A percentile compares a stretch with the other conserved stretches of the same genome.
phyloP scores from a whole-genome alignment of 306 rosid genomes.

The Prunus fruticosa region DNA sequence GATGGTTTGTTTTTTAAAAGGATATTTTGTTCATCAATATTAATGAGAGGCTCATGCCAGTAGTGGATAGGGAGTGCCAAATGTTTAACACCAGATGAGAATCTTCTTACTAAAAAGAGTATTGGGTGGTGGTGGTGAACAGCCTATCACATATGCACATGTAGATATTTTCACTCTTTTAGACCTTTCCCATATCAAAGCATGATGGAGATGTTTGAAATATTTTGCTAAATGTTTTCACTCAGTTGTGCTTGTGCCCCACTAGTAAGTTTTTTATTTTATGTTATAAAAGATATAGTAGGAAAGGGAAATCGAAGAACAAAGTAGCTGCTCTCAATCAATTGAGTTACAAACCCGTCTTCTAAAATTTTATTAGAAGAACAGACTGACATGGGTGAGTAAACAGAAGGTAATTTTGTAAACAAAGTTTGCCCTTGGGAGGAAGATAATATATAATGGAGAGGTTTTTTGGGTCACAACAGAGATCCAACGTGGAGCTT shows the following conservation, averaged over 20 bases:
- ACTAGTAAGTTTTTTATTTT: too few species aligned
- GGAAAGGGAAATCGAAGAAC: too few species aligned
- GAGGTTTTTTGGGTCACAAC: not conserved
- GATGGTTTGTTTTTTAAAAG: too few species aligned
- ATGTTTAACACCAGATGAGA: not conserved
- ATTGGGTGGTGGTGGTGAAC: not conserved
- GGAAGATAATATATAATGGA: conserved; percentile 12
- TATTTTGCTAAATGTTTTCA: not conserved
- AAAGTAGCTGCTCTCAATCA: too few species aligned
- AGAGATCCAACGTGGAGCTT: conserved; percentile 14
- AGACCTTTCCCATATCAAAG: not conserved
- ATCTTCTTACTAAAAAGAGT: not conserved
- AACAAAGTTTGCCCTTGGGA: not conserved
- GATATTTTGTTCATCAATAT: too few species aligned
- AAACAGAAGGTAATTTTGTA: too few species aligned
- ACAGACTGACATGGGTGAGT: too few species aligned
- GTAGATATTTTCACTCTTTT: not conserved
- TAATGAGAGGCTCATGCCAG: too few species aligned
- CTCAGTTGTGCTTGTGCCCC: not conserved
- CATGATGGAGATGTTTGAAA: conserved; percentile 6
- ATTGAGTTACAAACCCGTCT: too few species aligned
- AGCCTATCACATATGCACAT: not conserved
- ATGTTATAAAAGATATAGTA: too few species aligned
- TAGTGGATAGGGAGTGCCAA: not conserved
- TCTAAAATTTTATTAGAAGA: too few species aligned